These are phyloP conservation scores for Sisymbrium altissimum DNA, from an alignment of 345 rosid genomes.

Conservation along the genomic window DNA sequence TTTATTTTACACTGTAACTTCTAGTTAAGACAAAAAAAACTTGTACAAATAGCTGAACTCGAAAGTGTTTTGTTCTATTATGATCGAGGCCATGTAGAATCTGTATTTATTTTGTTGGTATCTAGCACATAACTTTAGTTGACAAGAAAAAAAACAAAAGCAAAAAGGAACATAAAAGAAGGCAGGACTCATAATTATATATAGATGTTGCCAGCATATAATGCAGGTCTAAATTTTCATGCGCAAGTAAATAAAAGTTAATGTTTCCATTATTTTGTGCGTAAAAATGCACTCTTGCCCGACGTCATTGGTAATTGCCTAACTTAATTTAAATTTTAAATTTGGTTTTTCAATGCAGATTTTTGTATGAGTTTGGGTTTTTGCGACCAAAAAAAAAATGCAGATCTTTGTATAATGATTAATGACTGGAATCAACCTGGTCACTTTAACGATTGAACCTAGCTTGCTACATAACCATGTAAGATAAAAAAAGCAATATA, in stretches of 20 bases:
- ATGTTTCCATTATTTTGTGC: constrained; percentile 1
- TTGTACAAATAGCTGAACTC: neutral
- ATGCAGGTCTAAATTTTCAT: neutral
- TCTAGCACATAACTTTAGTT: neutral
- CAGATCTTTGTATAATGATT: neutral
- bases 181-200: neutral
- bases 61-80: neutral
- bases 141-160: neutral
- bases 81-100: neutral
- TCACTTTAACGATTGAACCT: neutral
- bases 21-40: too few species aligned
- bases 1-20: too few species aligned
- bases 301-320: neutral
- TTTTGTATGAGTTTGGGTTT: too few species aligned
- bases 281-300: constrained; percentile 5
- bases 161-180: neutral
- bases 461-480: too few species aligned
- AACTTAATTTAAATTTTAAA: neutral
- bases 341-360: neutral
- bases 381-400: too few species aligned
- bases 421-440: neutral
- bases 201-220: neutral
- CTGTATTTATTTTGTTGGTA: neutral
- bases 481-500: too few species aligned
- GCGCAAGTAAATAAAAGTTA: neutral